Base-by-base conservation (phyloP, 441 rosid genomes). In the Erodium moschatum region DNA sequence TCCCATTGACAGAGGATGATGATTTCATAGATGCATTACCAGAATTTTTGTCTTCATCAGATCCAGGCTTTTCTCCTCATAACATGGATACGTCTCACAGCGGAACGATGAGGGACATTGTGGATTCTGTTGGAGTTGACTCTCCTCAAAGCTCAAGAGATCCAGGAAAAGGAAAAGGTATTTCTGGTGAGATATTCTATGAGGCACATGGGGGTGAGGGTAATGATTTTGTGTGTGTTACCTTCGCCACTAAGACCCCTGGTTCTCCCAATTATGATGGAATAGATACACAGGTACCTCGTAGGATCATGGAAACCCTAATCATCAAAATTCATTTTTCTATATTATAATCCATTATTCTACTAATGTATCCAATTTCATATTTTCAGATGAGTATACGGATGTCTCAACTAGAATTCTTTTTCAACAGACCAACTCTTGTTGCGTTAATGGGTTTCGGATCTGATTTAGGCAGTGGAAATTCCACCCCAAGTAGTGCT, bases 381-480 rank as follows among this genome's bases (percentile, higher is more conserved):
- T 96, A 24, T 21, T 61, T 61, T 61, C 65, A 92, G 99, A 92
- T 96, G 98, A 85, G 91, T 64, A 81, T 96, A 77, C 85, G 91
- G 81, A 88, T 96, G 99, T 92, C 98, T 82, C 88, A 86, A 77
- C 83, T 96, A 76, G 96, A 89, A 77, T 89, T 96, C 83, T 96
- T 89, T 80, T 96, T 89, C 85, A 90, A 85, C 89, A 85, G 99
- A 74, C 98, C 93, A 62, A 89, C 99, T 70, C 78, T 96, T 70
- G 97, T 96, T 83, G 94, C 98, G 73, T 81, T 96, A 75, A 92
- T 96, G 78, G 92, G 86, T 78, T 88, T 92, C 82, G 98, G 98
- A 73, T 73, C 88, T 69, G 98, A 88, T 78, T 79, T 90, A 76
- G 81, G 94, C 71, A 42, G 84, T 65, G 82, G 70, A 72, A 70